Base-by-base conservation (phyloP, 305 asterid genomes). In the Fraxinus floribunda region DNA sequence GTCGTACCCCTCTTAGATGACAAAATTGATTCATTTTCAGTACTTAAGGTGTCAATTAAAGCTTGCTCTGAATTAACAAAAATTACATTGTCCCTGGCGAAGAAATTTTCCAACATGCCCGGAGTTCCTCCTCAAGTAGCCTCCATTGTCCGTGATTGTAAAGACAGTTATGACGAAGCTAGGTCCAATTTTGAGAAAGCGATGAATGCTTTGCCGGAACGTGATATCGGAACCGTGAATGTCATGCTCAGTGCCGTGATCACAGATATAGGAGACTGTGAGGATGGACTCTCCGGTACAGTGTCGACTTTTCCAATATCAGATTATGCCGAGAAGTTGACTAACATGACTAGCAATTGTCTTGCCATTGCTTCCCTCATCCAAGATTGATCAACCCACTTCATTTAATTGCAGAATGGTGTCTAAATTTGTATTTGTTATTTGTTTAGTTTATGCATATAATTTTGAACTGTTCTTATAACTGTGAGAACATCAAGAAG, bases 161-260 rank as follows among this genome's bases (percentile, higher is more conserved):
- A 24, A 9, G 82, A 87, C 1, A 84, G 89, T 41, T 89, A 79
- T 18, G 83, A 84, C 3, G 79, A 57, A n/a, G 87, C 84, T 36
- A 7, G 84, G 57, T 52, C 76, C 30, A 80, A 83, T 77, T 84
- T 83, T 16, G 41, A 85, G 80, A 77, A 66, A 1, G 83, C 91
- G 9, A 16, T 64, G 62, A 66, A 49, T 38, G 90, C 90, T 3
- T 0, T 87, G 3, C 22, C 29, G 2, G 18, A 24, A 18, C 72
- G 20, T 3, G 90, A 87, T 18, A 36, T 81, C 18, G 87, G 90
- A 26, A 83, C 87, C 22, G 75, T 84, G 86, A 87, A 75, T 35
- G 9, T 84, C 26, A 85, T 86, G 90, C 91, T 89, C 4, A 87
- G 88, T 32, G 91, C 89, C 49, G 88, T 85, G 15, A 34, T 85